phyloP scores from a whole-genome alignment of 257 asterid genomes.

The Solanum acaule region DNA sequence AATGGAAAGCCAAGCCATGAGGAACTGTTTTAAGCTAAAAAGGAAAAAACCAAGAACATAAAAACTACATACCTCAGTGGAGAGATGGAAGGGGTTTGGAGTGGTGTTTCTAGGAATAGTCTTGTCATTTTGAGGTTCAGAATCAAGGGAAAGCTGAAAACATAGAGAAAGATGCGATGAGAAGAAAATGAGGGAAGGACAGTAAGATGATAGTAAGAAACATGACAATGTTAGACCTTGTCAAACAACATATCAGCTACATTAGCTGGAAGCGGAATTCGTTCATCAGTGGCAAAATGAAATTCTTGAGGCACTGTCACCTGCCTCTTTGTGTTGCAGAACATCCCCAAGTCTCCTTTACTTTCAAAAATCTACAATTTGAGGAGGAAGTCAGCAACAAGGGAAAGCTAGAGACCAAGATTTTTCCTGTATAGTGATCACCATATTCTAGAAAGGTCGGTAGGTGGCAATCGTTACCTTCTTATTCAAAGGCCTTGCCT shows the following conservation, averaged over 20 bases:
- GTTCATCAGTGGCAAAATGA: slow-evolving; percentile 70
- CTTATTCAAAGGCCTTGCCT: slow-evolving; percentile 85
- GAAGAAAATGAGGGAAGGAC: not conserved
- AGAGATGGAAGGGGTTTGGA: slow-evolving; percentile 81
- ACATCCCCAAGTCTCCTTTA: slow-evolving; percentile 81
- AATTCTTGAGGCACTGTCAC: slow-evolving; percentile 78
- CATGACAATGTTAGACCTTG: slow-evolving; percentile 26
- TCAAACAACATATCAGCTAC: slow-evolving; percentile 72
- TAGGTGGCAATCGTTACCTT: slow-evolving; percentile 35
- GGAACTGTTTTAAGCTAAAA: not conserved
- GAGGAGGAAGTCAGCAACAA: not conserved
- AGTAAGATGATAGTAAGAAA: not conserved
- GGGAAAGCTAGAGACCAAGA: not conserved
- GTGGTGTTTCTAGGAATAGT: slow-evolving; percentile 52
- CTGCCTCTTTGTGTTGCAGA: slow-evolving; percentile 69
- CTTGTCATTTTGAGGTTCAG: slow-evolving; percentile 61
- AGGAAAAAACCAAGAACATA: not conserved
- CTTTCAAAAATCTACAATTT: slow-evolving; percentile 69
- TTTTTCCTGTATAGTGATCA: not conserved
- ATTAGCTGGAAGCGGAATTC: slow-evolving; percentile 69
- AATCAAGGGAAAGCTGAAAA: slow-evolving; percentile 64
- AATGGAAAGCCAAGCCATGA: not conserved
- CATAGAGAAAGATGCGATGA: not conserved
- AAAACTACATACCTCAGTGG: slow-evolving; percentile 55
- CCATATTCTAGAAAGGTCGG: not conserved